Conservation (phyloP, 306 rosid genomes). For the Ormosia emarginata region DNA sequence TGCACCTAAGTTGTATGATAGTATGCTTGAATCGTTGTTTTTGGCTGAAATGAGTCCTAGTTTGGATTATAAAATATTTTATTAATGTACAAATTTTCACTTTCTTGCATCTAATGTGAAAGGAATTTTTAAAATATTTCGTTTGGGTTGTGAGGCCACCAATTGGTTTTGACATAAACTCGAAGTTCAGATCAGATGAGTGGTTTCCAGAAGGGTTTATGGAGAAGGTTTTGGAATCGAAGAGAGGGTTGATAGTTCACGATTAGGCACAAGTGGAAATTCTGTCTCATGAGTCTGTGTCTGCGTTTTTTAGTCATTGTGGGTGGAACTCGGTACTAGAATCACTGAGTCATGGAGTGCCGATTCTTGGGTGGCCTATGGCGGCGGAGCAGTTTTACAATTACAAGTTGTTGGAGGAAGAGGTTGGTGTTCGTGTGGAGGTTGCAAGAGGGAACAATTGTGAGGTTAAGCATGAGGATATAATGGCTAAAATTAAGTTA, state of each 20-base stretch:
- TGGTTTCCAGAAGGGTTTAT: conserved; percentile 69
- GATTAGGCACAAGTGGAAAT: conserved; percentile 82
- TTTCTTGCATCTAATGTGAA: too few relatives aligned
- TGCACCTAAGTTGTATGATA: too few relatives aligned
- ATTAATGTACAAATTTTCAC: too few relatives aligned
- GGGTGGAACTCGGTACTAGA: conserved; percentile 85
- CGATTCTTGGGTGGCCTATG: conserved; percentile 73
- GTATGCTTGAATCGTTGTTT: too few relatives aligned
- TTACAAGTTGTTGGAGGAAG: conserved; percentile 45
- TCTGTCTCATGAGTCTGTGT: conserved; percentile 43
- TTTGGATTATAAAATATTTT: too few relatives aligned
- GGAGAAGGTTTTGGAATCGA: conserved; percentile 10
- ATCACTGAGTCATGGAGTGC: conserved; percentile 59
- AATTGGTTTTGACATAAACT: conserved; percentile 54
- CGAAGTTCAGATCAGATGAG: conserved; percentile 47
- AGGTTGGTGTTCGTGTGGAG: conserved; percentile 69
- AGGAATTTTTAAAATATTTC: too few relatives aligned
- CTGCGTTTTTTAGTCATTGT: conserved; percentile 62
- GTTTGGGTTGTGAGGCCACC: conserved; percentile 80
- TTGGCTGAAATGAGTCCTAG: too few relatives aligned
- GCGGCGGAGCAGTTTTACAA: conserved; percentile 81
- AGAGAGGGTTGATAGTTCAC: conserved; percentile 42
- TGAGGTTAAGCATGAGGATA: conserved; percentile 37
- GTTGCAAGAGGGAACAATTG: conserved; percentile 66
- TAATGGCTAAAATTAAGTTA: conserved; percentile 34